Percentiles rank a stretch among this genome's conserved stretches.
Evolutionary conservation across 2,329 filamentous ascomycete genomes (phyloP).

Genomic region (Penicillium crustosum): DNA sequence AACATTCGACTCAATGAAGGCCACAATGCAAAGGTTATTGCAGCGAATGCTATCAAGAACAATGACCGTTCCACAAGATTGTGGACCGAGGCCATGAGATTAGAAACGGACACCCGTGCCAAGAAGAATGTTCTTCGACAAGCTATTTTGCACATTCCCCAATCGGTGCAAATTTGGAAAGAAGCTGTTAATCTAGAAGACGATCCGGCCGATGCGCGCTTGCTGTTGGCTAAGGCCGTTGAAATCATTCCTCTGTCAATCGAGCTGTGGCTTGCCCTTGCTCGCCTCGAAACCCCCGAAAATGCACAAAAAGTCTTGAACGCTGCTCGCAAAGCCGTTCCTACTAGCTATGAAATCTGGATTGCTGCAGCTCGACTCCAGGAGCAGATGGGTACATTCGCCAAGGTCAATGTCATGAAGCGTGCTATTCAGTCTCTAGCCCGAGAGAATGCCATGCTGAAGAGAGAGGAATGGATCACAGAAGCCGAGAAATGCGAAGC

Average conservation of each 20-base stretch:
- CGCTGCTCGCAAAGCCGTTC: conserved; percentile 87
- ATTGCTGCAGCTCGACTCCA: conserved; percentile 89
- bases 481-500: conserved; percentile 94
- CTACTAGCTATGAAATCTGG: conserved; percentile 94
- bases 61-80: conserved; percentile 85
- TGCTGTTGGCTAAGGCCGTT: conserved; percentile 90
- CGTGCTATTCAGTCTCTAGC: conserved; percentile 84
- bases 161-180: conserved; percentile 97
- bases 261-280: conserved; percentile 91
- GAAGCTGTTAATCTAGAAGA: conserved; percentile 95
- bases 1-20: conserved; percentile 91
- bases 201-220: conserved; percentile 78
- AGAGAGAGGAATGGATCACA: conserved; percentile 93
- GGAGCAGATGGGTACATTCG: conserved; percentile 79
- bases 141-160: conserved; percentile 86
- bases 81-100: conserved; percentile 93
- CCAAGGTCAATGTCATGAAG: conserved; percentile 89
- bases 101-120: conserved; percentile 77
- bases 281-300: conserved; percentile 81
- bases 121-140: conserved; percentile 92
- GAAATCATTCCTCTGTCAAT: conserved; percentile 92
- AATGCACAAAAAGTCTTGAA: conserved; percentile 95
- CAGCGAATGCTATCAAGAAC: conserved; percentile 85
- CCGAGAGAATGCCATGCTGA: conserved; percentile 92
- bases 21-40: conserved; percentile 93